Percentiles rank a stretch among this genome's conserved stretches.
Conservation (phyloP, 2,329 filamentous ascomycete genomes). For the Xylaria sp. region DNA sequence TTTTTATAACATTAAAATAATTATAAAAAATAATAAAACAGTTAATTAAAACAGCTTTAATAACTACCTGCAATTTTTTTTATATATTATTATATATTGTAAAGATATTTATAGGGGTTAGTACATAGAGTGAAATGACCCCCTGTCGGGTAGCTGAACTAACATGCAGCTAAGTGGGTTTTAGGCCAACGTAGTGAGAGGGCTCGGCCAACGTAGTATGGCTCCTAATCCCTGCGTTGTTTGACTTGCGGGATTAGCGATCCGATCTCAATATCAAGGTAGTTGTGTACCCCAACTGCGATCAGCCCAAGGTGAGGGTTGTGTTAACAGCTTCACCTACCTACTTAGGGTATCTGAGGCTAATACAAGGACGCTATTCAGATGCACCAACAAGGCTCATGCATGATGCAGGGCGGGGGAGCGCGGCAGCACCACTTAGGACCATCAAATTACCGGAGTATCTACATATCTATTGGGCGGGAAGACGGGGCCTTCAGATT, state of each 20-base stretch:
- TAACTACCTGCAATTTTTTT: no score
- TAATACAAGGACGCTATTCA: conserved; percentile 24
- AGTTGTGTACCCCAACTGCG: conserved; percentile 17
- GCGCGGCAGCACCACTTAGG: conserved; percentile 33
- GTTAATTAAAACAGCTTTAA: no score
- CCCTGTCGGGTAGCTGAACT: no score
- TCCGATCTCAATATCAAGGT: conserved; percentile 25
- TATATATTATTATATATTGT: no score
- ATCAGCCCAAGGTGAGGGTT: conserved; percentile 33
- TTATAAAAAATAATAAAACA: no score
- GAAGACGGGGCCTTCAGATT: conserved; percentile 1
- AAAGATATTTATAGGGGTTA: no score
- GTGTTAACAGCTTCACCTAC: conserved; percentile 30
- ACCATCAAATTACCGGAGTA: conserved; percentile 7
- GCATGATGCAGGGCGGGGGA: conserved; percentile 34
- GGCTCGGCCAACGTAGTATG: no score
- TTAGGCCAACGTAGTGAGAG: no score
- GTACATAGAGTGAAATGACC: no score
- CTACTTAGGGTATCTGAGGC: conserved; percentile 30
- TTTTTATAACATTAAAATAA: no score
- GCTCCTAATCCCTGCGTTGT: neutral
- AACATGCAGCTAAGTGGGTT: no score
- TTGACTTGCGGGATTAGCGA: conserved; percentile 31
- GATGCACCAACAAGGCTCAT: conserved; percentile 35
- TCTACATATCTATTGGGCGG: neutral